Percentiles rank a stretch among this genome's conserved stretches.
These are phyloP conservation scores for Veloboletus limbatus DNA, from an alignment of 1,284 basidiomycete genomes.

Conservation along the genomic window DNA sequence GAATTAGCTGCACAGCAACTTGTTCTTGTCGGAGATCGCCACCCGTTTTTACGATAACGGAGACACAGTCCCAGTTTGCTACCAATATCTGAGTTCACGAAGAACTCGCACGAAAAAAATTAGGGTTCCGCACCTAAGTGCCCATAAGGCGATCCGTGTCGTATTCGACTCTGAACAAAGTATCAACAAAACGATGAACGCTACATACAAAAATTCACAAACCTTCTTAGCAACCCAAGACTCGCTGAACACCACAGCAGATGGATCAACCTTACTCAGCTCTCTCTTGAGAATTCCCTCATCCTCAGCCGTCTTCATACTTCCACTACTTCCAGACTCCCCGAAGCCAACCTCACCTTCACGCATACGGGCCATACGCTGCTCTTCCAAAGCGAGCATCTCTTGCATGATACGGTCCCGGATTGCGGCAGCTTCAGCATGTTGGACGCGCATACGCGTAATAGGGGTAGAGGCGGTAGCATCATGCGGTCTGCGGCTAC, in stretches of 20 bases:
- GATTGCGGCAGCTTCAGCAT: conserved; percentile 85
- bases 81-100: conserved; percentile 14
- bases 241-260: conserved; percentile 91
- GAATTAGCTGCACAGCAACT: conserved; percentile 93
- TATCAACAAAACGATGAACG: conserved; percentile 1
- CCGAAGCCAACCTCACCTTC: conserved; percentile 57
- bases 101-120: conserved; percentile 5
- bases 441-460: conserved; percentile 65
- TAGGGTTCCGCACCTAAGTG: conserved; percentile 69
- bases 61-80: conserved; percentile 85
- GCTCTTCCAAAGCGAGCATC: conserved; percentile 96
- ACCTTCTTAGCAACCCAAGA: conserved; percentile 95
- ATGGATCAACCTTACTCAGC: conserved; percentile 96
- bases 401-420: conserved; percentile 97
- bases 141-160: conserved; percentile 91
- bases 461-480: conserved; percentile 28
- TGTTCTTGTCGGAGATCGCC: conserved; percentile 98
- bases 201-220: conserved; percentile 11
- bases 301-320: conserved; percentile 76
- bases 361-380: conserved; percentile 94
- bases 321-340: conserved; percentile 35
- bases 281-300: conserved; percentile 91
- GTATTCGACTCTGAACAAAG: conserved; percentile 72
- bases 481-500: conserved; percentile 26
- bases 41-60: conserved; percentile 98